Percentiles rank a stretch among this genome's conserved stretches.
Conservation (phyloP, 2,329 filamentous ascomycete species). For the Fonsecaea nubica region DNA sequence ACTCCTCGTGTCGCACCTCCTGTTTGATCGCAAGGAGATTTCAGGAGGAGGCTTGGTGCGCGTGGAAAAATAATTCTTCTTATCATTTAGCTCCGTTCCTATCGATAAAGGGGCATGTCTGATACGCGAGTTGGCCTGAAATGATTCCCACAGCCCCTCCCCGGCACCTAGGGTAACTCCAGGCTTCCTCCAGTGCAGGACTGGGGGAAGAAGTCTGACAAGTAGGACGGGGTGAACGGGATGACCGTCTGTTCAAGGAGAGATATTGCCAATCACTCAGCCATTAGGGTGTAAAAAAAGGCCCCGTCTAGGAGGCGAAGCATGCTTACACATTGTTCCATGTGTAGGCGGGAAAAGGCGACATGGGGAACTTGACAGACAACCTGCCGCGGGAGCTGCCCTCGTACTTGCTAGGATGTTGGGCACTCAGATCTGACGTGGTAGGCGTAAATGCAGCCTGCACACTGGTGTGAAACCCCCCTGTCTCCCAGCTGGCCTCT, state of each 20-base stretch:
- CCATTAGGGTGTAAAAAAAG: not conserved
- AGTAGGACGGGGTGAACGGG: not conserved
- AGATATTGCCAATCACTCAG: not conserved
- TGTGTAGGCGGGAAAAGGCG: slow-evolving; percentile 1
- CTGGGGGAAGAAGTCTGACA: not conserved
- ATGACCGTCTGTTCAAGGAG: not conserved
- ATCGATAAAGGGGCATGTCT: slow-evolving; percentile 9
- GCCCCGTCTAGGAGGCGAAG: slow-evolving; percentile 11
- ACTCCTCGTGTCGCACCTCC: not conserved
- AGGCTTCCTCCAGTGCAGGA: not conserved
- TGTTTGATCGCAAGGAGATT: not conserved
- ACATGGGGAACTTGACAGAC: not conserved
- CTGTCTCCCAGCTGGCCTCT: not conserved
- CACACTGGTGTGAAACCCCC: slow-evolving; percentile 11
- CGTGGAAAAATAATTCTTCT: slow-evolving; percentile 2
- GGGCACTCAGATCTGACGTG: slow-evolving; percentile 27
- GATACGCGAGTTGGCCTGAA: slow-evolving; percentile 7
- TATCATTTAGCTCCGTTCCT: slow-evolving; percentile 18
- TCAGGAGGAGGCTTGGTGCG: not conserved
- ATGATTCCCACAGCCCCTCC: not conserved
- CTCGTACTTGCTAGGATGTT: not conserved
- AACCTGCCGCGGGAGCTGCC: not conserved
- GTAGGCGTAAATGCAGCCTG: slow-evolving; percentile 21
- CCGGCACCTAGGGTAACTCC: not conserved
- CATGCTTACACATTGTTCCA: slow-evolving; percentile 21